phyloP scores from a whole-genome alignment of 768 basidiomycete genomes.

The Hemileccinum rubropunctum region DNA sequence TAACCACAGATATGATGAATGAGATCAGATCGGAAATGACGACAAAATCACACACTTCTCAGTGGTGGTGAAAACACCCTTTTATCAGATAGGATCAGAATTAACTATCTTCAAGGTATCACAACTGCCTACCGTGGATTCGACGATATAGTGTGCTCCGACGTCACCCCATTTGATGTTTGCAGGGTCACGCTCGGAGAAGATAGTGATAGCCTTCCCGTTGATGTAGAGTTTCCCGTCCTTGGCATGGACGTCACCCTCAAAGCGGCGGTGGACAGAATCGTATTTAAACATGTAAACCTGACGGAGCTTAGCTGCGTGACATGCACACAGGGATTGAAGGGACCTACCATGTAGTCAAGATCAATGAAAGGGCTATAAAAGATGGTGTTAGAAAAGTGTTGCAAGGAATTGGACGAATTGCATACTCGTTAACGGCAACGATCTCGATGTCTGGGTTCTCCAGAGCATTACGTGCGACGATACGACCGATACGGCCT shows the following conservation, averaged over 20 bases:
- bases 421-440: conserved; percentile 87
- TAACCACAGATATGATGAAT: conserved; percentile 25
- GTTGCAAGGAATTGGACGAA: neutral
- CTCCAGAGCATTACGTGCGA: conserved; percentile 89
- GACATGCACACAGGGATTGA: neutral
- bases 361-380: conserved; percentile 94
- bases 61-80: conserved; percentile 94
- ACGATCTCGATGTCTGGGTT: conserved; percentile 77
- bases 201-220: conserved; percentile 74
- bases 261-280: conserved; percentile 90
- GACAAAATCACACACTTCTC: conserved; percentile 60
- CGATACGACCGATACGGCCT: conserved; percentile 99
- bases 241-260: conserved; percentile 76
- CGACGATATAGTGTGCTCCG: conserved; percentile 91
- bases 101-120: neutral
- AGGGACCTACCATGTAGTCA: conserved; percentile 80
- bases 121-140: conserved; percentile 73
- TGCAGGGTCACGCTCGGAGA: conserved; percentile 82
- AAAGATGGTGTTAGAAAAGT: conserved; percentile 3
- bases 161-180: conserved; percentile 78
- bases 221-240: conserved; percentile 89
- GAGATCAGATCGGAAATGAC: neutral
- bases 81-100: conserved; percentile 23
- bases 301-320: conserved; percentile 34
- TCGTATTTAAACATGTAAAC: conserved; percentile 99